Conservation (phyloP, 495 filamentous ascomycete species). For the Neurospora sp. region DNA sequence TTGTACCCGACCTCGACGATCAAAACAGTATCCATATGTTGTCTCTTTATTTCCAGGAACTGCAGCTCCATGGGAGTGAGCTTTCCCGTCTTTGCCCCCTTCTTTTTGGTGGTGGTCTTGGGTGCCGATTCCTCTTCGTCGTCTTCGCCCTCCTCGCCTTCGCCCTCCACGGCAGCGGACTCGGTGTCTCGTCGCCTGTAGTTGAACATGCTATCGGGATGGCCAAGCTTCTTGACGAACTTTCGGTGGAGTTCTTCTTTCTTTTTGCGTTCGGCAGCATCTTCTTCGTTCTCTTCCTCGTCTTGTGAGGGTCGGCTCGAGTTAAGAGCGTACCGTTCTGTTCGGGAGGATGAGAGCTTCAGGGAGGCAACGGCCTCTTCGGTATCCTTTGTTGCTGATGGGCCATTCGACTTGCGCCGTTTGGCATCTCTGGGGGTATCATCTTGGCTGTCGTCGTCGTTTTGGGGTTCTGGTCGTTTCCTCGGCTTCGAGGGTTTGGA, state of each 20-base stretch:
- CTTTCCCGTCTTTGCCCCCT: slow-evolving; percentile 67
- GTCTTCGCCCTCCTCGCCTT: slow-evolving; percentile 33
- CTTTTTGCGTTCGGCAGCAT: slow-evolving; percentile 30
- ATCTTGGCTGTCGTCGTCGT: slow-evolving; percentile 24
- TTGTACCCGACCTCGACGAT: slow-evolving; percentile 97
- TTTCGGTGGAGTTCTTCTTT: slow-evolving; percentile 70
- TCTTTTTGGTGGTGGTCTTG: slow-evolving; percentile 44
- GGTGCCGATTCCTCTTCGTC: slow-evolving; percentile 39
- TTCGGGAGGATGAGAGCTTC: not conserved
- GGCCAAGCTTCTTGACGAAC: slow-evolving; percentile 84
- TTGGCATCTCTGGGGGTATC: slow-evolving; percentile 15
- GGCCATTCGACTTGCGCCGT: not conserved
- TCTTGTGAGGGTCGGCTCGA: slow-evolving; percentile 11
- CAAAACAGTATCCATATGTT: slow-evolving; percentile 80
- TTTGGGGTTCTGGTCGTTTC: slow-evolving; percentile 39
- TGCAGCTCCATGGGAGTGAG: slow-evolving; percentile 94
- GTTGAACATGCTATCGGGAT: slow-evolving; percentile 65
- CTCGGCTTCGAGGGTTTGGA: slow-evolving; percentile 2
- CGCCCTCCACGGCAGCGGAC: slow-evolving; percentile 38
- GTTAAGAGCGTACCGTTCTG: slow-evolving; percentile 8
- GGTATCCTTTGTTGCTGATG: slow-evolving; percentile 4
- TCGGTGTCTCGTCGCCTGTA: slow-evolving; percentile 47
- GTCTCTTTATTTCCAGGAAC: slow-evolving; percentile 84
- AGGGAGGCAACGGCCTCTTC: not conserved
- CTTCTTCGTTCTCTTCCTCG: slow-evolving; percentile 39